Evolutionary conservation across 805 yeast genomes (phyloP), one percentile per base, ranked within the genome.

Genomic region (Schwanniomyces vanrijiae): DNA sequence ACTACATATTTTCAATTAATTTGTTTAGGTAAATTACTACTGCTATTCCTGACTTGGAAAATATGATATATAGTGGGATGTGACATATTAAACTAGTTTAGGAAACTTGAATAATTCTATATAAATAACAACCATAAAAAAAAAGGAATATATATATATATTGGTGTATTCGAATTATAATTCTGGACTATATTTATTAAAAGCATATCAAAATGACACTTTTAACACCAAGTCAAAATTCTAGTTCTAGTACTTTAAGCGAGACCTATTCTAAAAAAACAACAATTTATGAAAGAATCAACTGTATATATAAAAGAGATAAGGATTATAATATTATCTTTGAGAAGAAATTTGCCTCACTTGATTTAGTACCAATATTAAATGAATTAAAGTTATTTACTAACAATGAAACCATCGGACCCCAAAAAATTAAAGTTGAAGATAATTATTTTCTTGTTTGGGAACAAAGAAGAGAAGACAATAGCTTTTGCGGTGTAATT

Each of bases 241-340:
- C 39, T 11, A 19, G 14, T n/a, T 37, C 39, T 3, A 19, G 25
- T 20, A 37, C 16, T 11, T 19, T 9, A 14, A 20, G 25, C 13
- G 29, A 37, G 45, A 14, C 19, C 6, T n/a, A 20, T 3, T 14
- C 11, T 7, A 31, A 31, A 31, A 50, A 38, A 22, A 48, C 43
- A 42, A 64, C 68, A 43, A 51, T 60, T 7, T 67, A 53, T 43
- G 71, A 66, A 46, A 53, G 56, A 37, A 53, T 66, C 13, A 59
- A 56, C 22, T 53, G 54, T 46, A 56, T 67, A 44, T 67, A 66
- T 53, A 51, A 59, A 37, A 59, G 68, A 29, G 51, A 60, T 42
- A 46, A 46, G 8, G 29, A 43, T 10, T 42, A 16, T 9, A 43
- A 46, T 14, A 18, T 46, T 21, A 3, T 14, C 5, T 22, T 31